Base-by-base conservation (phyloP, 176 grass and related monocot genomes). In the Phoenix dactylifera region DNA sequence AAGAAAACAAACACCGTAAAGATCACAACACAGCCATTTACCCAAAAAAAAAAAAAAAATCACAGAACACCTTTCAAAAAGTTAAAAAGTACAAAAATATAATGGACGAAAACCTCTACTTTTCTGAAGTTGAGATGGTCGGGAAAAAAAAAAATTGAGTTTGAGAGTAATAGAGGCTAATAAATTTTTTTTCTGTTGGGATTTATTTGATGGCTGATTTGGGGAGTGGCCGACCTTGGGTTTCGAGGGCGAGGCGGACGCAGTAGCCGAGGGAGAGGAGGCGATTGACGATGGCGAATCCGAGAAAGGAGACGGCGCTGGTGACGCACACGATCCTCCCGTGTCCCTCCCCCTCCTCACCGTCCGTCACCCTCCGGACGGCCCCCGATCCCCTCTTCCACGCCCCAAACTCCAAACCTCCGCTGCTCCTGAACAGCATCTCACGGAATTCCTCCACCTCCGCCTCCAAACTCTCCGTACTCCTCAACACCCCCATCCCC, bases 191-290 rank as follows among this genome's bases (percentile, higher is more conserved):
- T 3, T 25, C 6, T 30, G 28, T 30, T 30, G 2, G 35, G 35
- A 44, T 44, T 44, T 12, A 14, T 10, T 44, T 12, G 35, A 5
- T 12, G 12, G 12, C 1, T 2, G 12, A 44, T 2, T 44, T 44
- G 7, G 35, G 35, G 35, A 44, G 9, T 2, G 9, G 14, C 82
- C 67, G 55, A 95, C 90, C 90, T 82, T 95, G 86, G 19, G 78
- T 88, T 62, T 97, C 92, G 32, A 97, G 87, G 59, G 87, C 87
- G 75, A 97, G 83, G 70, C 81, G 79, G 24, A 97, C 92, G 79
- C 75, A 83, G 87, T 97, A 97, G 3, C 93, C 87, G 53, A 76
- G 78, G 29, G 72, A 78, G 22, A 91, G 87, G 57, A 91, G 87
- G 73, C 81, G 81, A 57, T 85, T 80, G 57, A 88, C 87, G 69